Evolutionary conservation across 768 basidiomycete genomes (phyloP).

Genomic region (Serendipita vermifera): DNA sequence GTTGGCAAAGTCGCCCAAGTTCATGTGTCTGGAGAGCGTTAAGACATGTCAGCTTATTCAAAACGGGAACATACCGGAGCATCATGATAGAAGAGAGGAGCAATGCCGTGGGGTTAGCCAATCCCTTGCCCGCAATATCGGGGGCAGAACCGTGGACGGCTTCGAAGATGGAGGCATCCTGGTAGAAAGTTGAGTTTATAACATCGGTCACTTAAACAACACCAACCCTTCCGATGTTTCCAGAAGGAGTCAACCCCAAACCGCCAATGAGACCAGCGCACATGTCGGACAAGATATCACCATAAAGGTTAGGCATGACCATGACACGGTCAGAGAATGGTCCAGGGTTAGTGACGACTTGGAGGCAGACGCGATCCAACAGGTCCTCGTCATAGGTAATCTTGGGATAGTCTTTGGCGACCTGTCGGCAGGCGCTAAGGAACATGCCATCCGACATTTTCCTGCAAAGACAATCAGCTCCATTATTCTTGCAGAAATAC

Average conservation of each 20-base stretch:
- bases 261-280: conserved; percentile 98
- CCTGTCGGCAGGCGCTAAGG: conserved; percentile 89
- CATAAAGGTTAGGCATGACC: conserved; percentile 99
- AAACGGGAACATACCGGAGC: conserved; percentile 52
- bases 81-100: conserved; percentile 95
- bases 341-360: conserved; percentile 84
- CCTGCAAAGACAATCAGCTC: conserved; percentile 33
- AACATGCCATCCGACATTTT: conserved; percentile 99
- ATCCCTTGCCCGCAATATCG: conserved; percentile 93
- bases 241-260: conserved; percentile 91
- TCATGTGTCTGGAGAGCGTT: conserved; percentile 65
- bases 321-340: conserved; percentile 95
- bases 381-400: conserved; percentile 94
- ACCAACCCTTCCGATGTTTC: conserved; percentile 86
- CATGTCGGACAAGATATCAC: conserved; percentile 95
- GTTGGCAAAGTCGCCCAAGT: conserved; percentile 63
- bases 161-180: conserved; percentile 99
- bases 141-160: conserved; percentile 98
- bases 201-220: too few relatives aligned
- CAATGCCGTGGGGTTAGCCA: conserved; percentile 99
- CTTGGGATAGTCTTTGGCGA: conserved; percentile 89
- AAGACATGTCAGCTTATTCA: neutral
- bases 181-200: conserved; percentile 2
- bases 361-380: conserved; percentile 88
- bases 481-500: conserved; percentile 1